Evolutionary conservation across 305 asterid species (phyloP), one percentile per base, ranked within the genome.

Genomic region (Ajuga reptans): DNA sequence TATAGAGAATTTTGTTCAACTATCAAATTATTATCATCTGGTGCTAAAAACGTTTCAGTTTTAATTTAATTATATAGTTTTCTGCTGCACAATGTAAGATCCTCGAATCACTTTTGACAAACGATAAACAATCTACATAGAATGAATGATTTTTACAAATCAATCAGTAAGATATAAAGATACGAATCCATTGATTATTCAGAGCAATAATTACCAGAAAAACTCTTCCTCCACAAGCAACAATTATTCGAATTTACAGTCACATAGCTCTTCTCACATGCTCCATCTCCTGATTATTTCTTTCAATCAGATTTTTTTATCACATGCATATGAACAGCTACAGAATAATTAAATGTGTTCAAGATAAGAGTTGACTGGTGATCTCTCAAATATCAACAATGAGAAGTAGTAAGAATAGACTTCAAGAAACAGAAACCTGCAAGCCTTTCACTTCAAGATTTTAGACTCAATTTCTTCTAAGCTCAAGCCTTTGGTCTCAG

Each of bases 401-500:
- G 60, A 45, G 2, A 71, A 68, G 47, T 41, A 62, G 21, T 53
- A 53, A 39, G 9, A 37, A 58, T 29, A 9, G 7, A 63, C 43
- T 52, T 47, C 43, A 53, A 61, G 36, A 56, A 72, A 53, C 46
- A 47, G 70, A 54, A 70, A 62, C 60, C 59, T 15, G 64, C 14
- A 43, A 52, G 66, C 65, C 57, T 75, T 52, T 90, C 89, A 92
- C 82, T 87, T 87, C 86, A 81, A 80, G 52, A 90, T 36, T 71
- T 87, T 90, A 74, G 96, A 84, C 78, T 93, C 99, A 57, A 93
- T 93, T 76, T 93, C 99, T 78, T 93, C 97, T 90, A 93, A 83
- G 88, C 90, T 93, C 92, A 93, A 78, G 58, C 98, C 98, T 87
- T 93, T 89, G 73, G 97, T 93, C 87, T 93, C 97, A 17, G 97